Evolutionary conservation across 257 asterid species (phyloP).

Genomic region (Capsicum rhomboideum): DNA sequence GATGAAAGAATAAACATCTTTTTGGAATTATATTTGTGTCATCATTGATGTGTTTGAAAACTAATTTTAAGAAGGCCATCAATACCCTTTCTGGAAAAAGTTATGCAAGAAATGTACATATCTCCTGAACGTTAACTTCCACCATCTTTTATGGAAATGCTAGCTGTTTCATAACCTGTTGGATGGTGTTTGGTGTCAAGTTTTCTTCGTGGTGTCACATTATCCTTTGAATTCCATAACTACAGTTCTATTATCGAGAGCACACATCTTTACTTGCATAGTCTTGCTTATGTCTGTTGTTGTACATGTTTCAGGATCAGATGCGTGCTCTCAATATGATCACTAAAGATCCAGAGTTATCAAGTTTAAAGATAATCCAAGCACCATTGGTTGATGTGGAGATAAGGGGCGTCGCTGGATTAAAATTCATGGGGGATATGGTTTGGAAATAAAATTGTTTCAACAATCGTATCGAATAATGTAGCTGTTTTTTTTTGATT

Average conservation of each 20-base stretch:
- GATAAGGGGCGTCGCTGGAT: constrained; percentile 67
- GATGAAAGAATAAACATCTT: neutral
- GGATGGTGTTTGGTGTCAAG: neutral
- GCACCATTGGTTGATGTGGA: constrained; percentile 60
- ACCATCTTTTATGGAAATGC: neutral
- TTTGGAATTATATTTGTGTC: neutral
- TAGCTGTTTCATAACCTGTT: neutral
- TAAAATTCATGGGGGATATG: constrained; percentile 53
- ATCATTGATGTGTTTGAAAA: neutral
- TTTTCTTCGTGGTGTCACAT: neutral
- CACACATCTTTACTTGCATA: neutral
- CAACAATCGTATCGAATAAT: neutral
- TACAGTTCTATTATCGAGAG: neutral
- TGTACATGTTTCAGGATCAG: constrained; percentile 48
- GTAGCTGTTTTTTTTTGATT: neutral
- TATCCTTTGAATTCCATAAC: neutral
- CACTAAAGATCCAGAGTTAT: constrained; percentile 36
- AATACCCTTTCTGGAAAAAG: neutral
- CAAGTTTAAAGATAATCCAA: constrained; percentile 32
- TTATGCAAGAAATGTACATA: neutral
- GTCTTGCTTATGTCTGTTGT: neutral
- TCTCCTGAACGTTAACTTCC: neutral
- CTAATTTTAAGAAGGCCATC: neutral
- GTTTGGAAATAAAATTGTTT: constrained; percentile 41
- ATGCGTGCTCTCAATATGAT: constrained; percentile 49